A percentile compares a stretch with the other conserved stretches of the same genome.
Conservation (phyloP, 129 eudicot species). For the Chrysanthemum seticuspe region DNA sequence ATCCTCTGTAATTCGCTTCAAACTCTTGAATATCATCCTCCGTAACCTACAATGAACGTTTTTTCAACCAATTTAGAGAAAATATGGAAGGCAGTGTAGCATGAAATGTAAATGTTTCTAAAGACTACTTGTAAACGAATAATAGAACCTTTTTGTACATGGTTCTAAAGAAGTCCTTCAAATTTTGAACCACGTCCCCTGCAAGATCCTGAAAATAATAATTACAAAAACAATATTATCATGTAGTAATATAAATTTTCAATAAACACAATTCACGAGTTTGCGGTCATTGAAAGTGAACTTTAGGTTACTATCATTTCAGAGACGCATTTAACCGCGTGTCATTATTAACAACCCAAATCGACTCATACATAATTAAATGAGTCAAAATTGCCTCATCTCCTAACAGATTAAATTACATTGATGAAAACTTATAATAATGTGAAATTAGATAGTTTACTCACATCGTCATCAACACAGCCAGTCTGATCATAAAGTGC, state of each 20-base stretch:
- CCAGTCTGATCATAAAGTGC: conserved; percentile 83
- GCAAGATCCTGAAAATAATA: conserved; percentile 60
- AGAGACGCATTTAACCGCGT: too few relatives aligned
- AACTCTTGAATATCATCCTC: conserved; percentile 82
- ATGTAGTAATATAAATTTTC: too few relatives aligned
- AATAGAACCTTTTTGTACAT: conserved; percentile 66
- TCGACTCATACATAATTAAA: not conserved
- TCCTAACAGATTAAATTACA: too few relatives aligned
- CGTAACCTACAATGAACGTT: conserved; percentile 49
- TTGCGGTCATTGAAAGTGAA: not conserved
- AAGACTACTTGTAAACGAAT: not conserved
- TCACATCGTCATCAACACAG: conserved; percentile 71
- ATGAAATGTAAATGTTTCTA: not conserved
- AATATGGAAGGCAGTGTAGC: not conserved
- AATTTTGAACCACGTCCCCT: conserved; percentile 58
- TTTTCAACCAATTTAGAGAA: not conserved
- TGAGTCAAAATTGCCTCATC: not conserved
- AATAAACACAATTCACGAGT: too few relatives aligned
- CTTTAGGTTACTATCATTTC: not conserved
- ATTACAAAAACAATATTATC: not conserved
- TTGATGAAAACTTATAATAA: not conserved
- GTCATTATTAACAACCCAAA: not conserved
- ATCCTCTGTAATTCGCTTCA: conserved; percentile 47
- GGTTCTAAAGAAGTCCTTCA: conserved; percentile 59
- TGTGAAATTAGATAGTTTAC: conserved; percentile 14